These are phyloP conservation scores for Acacia confusa DNA, from an alignment of 306 rosid species.

Conservation along the genomic window DNA sequence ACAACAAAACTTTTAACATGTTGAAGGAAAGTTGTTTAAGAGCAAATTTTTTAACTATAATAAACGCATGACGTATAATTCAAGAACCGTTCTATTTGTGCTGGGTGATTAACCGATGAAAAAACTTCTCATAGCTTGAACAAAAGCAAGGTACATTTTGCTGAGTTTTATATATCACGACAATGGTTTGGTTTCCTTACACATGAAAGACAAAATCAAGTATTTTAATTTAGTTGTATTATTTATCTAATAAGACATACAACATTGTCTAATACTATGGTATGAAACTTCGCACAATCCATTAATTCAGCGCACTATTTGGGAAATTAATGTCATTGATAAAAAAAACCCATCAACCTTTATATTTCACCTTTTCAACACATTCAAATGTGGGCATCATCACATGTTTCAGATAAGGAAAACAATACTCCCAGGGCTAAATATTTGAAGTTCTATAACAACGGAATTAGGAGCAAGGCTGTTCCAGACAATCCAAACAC, in stretches of 20 bases:
- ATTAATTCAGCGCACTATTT: background rate
- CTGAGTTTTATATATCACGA: too few relatives aligned
- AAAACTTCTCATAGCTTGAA: background rate
- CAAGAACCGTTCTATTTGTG: background rate
- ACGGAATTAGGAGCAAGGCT: background rate
- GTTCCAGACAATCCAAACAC: background rate
- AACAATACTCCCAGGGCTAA: background rate
- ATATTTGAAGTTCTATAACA: background rate
- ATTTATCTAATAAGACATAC: background rate
- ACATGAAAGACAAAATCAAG: background rate
- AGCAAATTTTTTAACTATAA: background rate
- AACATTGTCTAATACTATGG: background rate
- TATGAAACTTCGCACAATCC: background rate
- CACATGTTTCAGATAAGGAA: background rate
- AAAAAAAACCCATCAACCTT: background rate
- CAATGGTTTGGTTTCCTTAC: background rate
- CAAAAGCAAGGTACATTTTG: background rate
- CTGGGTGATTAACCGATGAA: background rate
- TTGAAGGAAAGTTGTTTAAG: background rate
- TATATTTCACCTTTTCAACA: too few relatives aligned
- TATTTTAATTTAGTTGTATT: background rate
- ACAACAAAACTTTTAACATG: background rate
- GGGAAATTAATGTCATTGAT: background rate
- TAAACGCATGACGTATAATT: background rate
- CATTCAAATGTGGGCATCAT: background rate